Evolutionary conservation across 2,329 filamentous ascomycete genomes (phyloP), one percentile per base, ranked within the genome.

Genomic region (Aschersonia sp.): DNA sequence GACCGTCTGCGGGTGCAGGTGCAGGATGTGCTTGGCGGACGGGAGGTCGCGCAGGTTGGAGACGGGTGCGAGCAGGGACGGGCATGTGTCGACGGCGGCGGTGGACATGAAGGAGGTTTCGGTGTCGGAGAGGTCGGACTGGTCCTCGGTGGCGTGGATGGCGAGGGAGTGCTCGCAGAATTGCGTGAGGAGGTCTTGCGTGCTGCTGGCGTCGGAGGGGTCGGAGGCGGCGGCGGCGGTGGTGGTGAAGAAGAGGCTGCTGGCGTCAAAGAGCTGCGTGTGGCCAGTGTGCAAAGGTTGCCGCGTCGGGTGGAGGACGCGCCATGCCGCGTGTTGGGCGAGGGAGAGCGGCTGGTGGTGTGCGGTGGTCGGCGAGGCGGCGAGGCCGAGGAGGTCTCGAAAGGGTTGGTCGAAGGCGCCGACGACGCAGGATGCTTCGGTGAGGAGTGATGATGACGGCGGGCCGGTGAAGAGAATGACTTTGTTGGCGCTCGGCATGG

Each of bases 161-260:
- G 80, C 76, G 45, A 94, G 73, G 0, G 87, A 92, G 56, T 91
- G 79, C 53, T 92, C 78, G 56, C 87, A 85, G 61, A 92, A 94
- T 49, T 81, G 74, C 3, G 77, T 74, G 3, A 82, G 62, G 0
- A 70, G 52, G 20, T 66, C 59, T 20, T 20, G 20, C 31, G 62
- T 51, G 44, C 2, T 12, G n/a, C 40, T 3, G 9, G 6, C 20
- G 28, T 12, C 38, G 30, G 12, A 7, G 9, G 12, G 43, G 4
- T 44, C 47, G n/a, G 43, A 55, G 32, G 62, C 54, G 5, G 68
- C 68, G 9, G 69, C 54, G 31, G 67, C 63, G 3, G 66, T 63
- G 1, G 69, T 67, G 20, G 66, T 70, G 59, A 78, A 72, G 56
- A 78, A 77, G 32, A 68, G 59, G 43, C 61, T 60, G 43, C 59